phyloP scores from a whole-genome alignment of 768 basidiomycete genomes.

The Rhodotorula diobovata region DNA sequence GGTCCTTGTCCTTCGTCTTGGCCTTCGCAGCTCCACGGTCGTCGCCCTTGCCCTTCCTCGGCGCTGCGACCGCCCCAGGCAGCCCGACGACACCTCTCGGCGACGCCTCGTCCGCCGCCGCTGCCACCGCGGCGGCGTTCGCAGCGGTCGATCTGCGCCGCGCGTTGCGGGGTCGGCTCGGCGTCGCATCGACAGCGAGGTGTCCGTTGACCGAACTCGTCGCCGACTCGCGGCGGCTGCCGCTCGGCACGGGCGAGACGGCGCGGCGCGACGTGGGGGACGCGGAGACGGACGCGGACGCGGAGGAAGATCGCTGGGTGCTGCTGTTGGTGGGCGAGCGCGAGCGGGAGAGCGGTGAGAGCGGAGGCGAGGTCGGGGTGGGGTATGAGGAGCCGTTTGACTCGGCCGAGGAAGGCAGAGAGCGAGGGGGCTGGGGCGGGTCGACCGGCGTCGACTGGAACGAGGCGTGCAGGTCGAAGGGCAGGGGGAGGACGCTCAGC shows the following conservation, averaged over 20 bases:
- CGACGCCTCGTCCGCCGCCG: background rate
- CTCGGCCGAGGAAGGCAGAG: background rate
- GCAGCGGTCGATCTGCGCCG: background rate
- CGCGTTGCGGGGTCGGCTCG: background rate
- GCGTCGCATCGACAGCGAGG: background rate
- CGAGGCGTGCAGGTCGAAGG: constrained; percentile 36
- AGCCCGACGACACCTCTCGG: background rate
- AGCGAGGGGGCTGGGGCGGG: background rate
- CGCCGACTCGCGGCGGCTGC: background rate
- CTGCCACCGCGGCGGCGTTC: no score
- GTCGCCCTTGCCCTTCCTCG: background rate
- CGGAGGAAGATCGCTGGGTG: background rate
- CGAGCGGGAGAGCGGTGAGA: background rate
- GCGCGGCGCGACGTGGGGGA: background rate
- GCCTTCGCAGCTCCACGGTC: no score
- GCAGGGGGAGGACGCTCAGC: background rate
- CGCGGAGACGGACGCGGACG: background rate
- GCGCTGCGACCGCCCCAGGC: background rate
- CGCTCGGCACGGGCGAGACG: background rate
- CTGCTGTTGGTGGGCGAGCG: background rate
- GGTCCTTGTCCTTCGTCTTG: no score
- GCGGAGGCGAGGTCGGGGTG: background rate
- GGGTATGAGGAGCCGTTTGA: background rate
- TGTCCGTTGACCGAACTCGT: background rate
- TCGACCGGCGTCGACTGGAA: constrained; percentile 25